These are phyloP conservation scores for Herpotrichia juniperi DNA, from an alignment of 2,329 filamentous ascomycete species.

Conservation along the genomic window DNA sequence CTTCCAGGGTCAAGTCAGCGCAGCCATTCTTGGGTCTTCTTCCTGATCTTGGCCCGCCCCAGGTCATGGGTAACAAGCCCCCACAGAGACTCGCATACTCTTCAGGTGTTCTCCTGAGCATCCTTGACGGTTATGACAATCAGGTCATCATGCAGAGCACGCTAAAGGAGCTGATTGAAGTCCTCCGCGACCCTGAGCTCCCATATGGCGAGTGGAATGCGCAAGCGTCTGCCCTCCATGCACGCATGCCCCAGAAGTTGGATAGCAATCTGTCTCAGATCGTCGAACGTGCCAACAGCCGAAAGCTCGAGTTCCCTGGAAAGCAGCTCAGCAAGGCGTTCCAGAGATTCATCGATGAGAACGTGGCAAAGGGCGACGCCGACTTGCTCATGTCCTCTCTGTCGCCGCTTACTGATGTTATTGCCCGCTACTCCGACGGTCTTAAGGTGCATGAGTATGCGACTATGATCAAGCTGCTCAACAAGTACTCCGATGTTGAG, in stretches of 20 bases:
- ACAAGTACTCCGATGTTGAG: constrained; percentile 84
- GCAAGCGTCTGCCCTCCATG: constrained; percentile 94
- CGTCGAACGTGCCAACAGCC: constrained; percentile 79
- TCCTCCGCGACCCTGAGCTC: constrained; percentile 86
- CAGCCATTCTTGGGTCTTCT: constrained; percentile 92
- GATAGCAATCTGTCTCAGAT: constrained; percentile 82
- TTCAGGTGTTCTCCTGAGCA: constrained; percentile 80
- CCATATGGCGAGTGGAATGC: constrained; percentile 97
- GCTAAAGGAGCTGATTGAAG: constrained; percentile 85
- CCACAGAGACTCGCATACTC: constrained; percentile 84
- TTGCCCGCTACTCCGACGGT: constrained; percentile 82
- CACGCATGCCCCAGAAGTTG: constrained; percentile 94
- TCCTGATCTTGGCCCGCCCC: constrained; percentile 82
- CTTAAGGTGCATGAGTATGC: constrained; percentile 88
- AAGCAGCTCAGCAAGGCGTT: constrained; percentile 86
- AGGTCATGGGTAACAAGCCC: constrained; percentile 88
- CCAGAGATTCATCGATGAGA: constrained; percentile 86
- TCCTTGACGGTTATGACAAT: constrained; percentile 94
- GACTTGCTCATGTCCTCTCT: constrained; percentile 75
- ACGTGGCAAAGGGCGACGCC: constrained; percentile 74
- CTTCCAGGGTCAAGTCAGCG: constrained; percentile 93
- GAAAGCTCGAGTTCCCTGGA: constrained; percentile 87
- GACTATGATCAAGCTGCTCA: constrained; percentile 79
- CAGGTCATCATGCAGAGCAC: constrained; percentile 92
- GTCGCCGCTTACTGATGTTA: constrained; percentile 76